Evolutionary conservation across 164 flowering plant genomes (phyloP).

Genomic region (Cinnamomum micranthum): DNA sequence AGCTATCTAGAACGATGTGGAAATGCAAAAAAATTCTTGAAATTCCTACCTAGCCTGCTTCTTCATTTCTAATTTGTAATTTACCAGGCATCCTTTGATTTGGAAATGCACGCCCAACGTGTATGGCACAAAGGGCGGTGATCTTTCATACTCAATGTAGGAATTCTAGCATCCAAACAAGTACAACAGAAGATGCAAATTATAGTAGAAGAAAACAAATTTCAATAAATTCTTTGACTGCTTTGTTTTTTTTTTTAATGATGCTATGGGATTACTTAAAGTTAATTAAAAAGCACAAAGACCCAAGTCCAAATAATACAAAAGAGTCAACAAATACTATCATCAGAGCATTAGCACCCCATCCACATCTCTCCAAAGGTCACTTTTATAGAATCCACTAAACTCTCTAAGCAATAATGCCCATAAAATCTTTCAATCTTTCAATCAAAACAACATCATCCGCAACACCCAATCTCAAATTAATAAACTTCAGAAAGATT

Average conservation of each 20-base stretch:
- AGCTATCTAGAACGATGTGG: neutral
- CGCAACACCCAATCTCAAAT: no score
- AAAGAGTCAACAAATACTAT: no score
- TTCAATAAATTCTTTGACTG: no score
- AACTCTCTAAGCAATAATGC: no score
- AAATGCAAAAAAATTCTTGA: neutral
- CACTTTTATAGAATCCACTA: no score
- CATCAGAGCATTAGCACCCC: no score
- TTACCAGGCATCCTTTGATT: neutral
- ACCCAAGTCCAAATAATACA: neutral
- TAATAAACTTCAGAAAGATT: neutral
- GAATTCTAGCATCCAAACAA: neutral
- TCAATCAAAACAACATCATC: neutral
- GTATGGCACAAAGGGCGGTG: neutral
- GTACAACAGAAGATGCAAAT: neutral
- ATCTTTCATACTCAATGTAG: neutral
- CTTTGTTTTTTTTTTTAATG: no score
- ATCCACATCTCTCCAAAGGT: no score
- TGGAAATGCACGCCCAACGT: neutral
- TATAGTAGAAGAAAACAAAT: no score
- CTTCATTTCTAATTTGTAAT: neutral
- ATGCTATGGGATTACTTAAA: neutral
- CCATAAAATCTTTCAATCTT: neutral
- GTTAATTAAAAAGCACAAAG: no score
- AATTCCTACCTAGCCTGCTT: neutral